A percentile compares a stretch with the other conserved stretches of the same genome.
phyloP scores from a whole-genome alignment of 2,329 filamentous ascomycete genomes.

The Cladosporium austrohemisphaericum region DNA sequence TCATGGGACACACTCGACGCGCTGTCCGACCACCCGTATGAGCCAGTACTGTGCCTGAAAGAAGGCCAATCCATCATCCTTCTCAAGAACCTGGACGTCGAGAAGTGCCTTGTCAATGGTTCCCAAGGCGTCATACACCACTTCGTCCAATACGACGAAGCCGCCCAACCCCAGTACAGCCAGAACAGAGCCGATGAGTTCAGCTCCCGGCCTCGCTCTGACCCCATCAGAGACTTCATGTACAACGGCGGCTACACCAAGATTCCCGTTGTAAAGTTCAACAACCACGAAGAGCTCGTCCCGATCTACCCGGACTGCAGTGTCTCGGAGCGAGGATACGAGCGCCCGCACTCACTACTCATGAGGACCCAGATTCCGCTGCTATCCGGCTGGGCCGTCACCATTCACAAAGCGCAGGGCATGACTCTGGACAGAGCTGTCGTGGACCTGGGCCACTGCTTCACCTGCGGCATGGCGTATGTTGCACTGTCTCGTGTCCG shows the following conservation, averaged over 20 bases:
- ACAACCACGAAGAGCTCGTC: slow-evolving; percentile 40
- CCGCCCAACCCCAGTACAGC: neutral
- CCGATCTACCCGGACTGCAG: slow-evolving; percentile 53
- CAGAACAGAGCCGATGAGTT: neutral
- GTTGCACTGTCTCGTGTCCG: slow-evolving; percentile 60
- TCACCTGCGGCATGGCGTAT: slow-evolving; percentile 59
- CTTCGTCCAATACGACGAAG: slow-evolving; percentile 23
- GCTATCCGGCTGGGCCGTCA: slow-evolving; percentile 59
- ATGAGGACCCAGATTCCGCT: slow-evolving; percentile 61
- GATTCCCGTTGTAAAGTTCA: slow-evolving; percentile 47
- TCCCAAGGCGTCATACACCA: slow-evolving; percentile 45
- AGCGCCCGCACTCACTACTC: slow-evolving; percentile 46
- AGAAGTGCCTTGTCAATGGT: slow-evolving; percentile 42
- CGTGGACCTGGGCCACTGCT: slow-evolving; percentile 51
- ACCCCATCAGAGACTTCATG: slow-evolving; percentile 41
- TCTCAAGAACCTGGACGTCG: slow-evolving; percentile 48
- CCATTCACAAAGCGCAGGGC: slow-evolving; percentile 61
- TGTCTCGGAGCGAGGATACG: slow-evolving; percentile 46
- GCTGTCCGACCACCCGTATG: slow-evolving; percentile 43
- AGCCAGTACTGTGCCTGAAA: slow-evolving; percentile 48
- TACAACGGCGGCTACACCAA: slow-evolving; percentile 11
- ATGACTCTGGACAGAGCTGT: slow-evolving; percentile 59
- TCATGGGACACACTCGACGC: neutral
- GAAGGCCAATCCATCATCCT: slow-evolving; percentile 52
- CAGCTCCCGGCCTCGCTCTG: slow-evolving; percentile 29